A percentile compares a stretch with the other conserved stretches of the same genome.
Conservation (phyloP, 1,139 yeast species). For the Scheffersomyces segobiensis region DNA sequence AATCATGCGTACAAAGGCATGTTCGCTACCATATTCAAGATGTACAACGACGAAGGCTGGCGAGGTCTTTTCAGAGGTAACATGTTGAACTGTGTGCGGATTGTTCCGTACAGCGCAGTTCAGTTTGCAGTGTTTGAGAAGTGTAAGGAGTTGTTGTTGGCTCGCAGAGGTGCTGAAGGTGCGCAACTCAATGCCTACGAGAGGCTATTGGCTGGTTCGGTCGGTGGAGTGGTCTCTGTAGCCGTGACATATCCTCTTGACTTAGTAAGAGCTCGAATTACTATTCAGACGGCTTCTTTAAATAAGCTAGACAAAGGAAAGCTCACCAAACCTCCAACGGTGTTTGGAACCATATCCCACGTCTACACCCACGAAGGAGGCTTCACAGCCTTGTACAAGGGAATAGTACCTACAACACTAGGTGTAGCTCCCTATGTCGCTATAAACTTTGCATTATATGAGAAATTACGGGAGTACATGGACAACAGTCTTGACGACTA, state of each 20-base stretch:
- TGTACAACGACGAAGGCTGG: slow-evolving; percentile 90
- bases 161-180: slow-evolving; percentile 27
- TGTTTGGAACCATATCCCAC: slow-evolving; percentile 53
- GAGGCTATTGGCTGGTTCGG: slow-evolving; percentile 72
- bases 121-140: slow-evolving; percentile 87
- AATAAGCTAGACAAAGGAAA: slow-evolving; percentile 50
- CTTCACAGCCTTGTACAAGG: slow-evolving; percentile 71
- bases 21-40: slow-evolving; percentile 68
- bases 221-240: slow-evolving; percentile 82
- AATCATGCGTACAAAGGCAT: slow-evolving; percentile 70
- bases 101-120: slow-evolving; percentile 92
- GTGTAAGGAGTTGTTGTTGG: slow-evolving; percentile 51
- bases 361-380: slow-evolving; percentile 85
- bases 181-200: slow-evolving; percentile 32
- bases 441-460: slow-evolving; percentile 87
- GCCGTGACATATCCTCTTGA: slow-evolving; percentile 89
- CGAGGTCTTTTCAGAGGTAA: slow-evolving; percentile 89
- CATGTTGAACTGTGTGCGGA: slow-evolving; percentile 83
- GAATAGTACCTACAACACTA: slow-evolving; percentile 81
- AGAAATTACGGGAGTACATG: slow-evolving; percentile 66
- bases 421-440: slow-evolving; percentile 98
- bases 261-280: slow-evolving; percentile 82
- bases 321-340: slow-evolving; percentile 62
- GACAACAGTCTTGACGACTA: slow-evolving; percentile 34
- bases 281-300: slow-evolving; percentile 84